Percentiles rank a stretch among this genome's conserved stretches.
Evolutionary conservation across 805 yeast species (phyloP).

Genomic region (Starmerella cellae): DNA sequence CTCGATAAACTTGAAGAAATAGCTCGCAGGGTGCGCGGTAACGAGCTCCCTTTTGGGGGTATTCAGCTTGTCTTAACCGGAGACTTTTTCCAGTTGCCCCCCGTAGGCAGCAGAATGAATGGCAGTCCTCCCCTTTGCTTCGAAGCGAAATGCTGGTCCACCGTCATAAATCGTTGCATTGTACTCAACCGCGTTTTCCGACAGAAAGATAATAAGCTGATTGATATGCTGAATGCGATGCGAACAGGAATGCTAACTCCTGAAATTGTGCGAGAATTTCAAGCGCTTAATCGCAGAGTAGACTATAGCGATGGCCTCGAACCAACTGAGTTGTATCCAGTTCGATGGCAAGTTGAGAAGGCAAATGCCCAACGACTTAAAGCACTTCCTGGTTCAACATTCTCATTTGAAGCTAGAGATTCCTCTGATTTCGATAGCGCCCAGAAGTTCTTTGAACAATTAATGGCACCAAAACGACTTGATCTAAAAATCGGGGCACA

Average conservation of each 20-base stretch:
- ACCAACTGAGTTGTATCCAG: constrained; percentile 82
- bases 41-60: constrained; percentile 72
- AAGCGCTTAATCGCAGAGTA: constrained; percentile 38
- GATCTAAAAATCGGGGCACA: constrained; percentile 74
- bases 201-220: constrained; percentile 62
- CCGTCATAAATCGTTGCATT: constrained; percentile 47
- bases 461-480: constrained; percentile 58
- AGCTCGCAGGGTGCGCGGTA: constrained; percentile 45
- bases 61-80: constrained; percentile 81
- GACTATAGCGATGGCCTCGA: constrained; percentile 60
- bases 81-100: constrained; percentile 91
- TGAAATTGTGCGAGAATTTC: constrained; percentile 37
- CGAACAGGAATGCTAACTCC: constrained; percentile 54
- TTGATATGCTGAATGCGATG: constrained; percentile 67
- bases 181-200: constrained; percentile 69
- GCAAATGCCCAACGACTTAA: constrained; percentile 50
- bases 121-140: constrained; percentile 45
- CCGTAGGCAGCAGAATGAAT: constrained; percentile 38
- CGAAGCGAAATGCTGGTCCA: constrained; percentile 59
- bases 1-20: constrained; percentile 59
- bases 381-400: constrained; percentile 36
- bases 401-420: constrained; percentile 38
- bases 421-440: constrained; percentile 23
- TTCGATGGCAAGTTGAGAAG: constrained; percentile 64
- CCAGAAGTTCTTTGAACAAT: constrained; percentile 36